Evolutionary conservation across 1,284 basidiomycete species (phyloP), one percentile per base, ranked within the genome.

Genomic region (Ceratobasidium sp.): DNA sequence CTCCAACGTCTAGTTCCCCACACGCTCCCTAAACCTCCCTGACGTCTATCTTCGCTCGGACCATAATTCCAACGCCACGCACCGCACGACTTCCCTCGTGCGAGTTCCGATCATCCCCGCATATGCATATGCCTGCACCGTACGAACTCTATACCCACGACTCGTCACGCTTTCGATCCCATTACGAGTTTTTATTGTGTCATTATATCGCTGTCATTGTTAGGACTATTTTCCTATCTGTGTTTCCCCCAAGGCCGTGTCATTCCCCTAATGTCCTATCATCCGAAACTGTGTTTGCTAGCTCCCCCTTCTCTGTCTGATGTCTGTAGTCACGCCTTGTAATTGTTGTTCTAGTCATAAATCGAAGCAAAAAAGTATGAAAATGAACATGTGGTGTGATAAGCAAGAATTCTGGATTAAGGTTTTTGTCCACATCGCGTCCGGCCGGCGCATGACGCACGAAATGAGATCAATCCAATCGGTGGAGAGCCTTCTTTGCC

Each of bases 121-220:
- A 33, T 33, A 33, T 38, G 33, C 33, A 33, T 33, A 33, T 38
- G 42, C 44, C 33, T 20, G 28, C 61, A 15, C 40, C 40, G 26
- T 52, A 67, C 44, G 65, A 17, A 33, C 62, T 33, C 20, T 50
- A 67, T 67, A 67, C 65, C 65, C 65, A 48, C 38, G 44, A 28
- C 28, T 20, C 28, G 23, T 50, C 64, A 48, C n/a, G 64, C 42
- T 50, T 13, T 67, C 44, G 44, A 50, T 6, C 46, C 40, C 33
- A 33, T 28, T n/a, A 67, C 48, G 65, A 28, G 46, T 64, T 38
- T 67, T 67, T 67, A 67, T 67, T 67, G 46, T 67, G 46, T 67
- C 12, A 28, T 67, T 67, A 67, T 67, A 50, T 48, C n/a, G n/a
- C 44, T 57, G n/a, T 59, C 15, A 12, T 13, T 13, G 13, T 3